Evolutionary conservation across 169 alveolate species (phyloP).

Genomic region (Eimeria brunetti): DNA sequence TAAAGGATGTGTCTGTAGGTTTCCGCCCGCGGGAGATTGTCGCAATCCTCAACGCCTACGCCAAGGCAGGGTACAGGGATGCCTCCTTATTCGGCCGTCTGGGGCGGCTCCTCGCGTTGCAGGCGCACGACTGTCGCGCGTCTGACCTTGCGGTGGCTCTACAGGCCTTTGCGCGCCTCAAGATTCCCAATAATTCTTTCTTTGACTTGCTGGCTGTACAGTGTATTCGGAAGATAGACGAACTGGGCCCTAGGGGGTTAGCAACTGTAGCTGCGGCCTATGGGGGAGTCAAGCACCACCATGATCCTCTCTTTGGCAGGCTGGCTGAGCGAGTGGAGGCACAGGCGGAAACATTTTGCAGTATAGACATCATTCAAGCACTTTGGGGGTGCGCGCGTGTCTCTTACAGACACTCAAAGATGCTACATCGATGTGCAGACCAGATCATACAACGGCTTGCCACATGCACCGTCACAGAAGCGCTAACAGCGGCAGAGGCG

Average conservation of each 20-base stretch:
- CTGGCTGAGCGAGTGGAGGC: constrained; percentile 1
- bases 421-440: constrained; percentile 63
- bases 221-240: constrained; percentile 6
- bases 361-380: constrained; percentile 66
- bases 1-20: constrained; percentile 52
- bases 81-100: constrained; percentile 53
- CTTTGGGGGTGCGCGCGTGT: constrained; percentile 64
- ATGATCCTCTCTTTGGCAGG: neutral
- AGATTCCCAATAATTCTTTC: constrained; percentile 47
- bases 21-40: constrained; percentile 77
- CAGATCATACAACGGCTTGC: constrained; percentile 19
- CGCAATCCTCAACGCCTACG: constrained; percentile 73
- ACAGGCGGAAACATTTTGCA: constrained; percentile 35
- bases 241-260: constrained; percentile 76
- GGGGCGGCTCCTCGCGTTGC: constrained; percentile 63
- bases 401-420: neutral
- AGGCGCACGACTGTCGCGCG: constrained; percentile 75
- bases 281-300: constrained; percentile 65
- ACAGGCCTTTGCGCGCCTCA: constrained; percentile 76
- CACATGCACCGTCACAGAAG: constrained; percentile 53
- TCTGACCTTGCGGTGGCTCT: constrained; percentile 80
- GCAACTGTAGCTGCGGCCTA: constrained; percentile 70
- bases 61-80: constrained; percentile 61
- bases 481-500: constrained; percentile 51
- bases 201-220: constrained; percentile 75